Evolutionary conservation across 2,329 filamentous ascomycete genomes (phyloP), one percentile per base, ranked within the genome.

Genomic region (Fusarium sp.): DNA sequence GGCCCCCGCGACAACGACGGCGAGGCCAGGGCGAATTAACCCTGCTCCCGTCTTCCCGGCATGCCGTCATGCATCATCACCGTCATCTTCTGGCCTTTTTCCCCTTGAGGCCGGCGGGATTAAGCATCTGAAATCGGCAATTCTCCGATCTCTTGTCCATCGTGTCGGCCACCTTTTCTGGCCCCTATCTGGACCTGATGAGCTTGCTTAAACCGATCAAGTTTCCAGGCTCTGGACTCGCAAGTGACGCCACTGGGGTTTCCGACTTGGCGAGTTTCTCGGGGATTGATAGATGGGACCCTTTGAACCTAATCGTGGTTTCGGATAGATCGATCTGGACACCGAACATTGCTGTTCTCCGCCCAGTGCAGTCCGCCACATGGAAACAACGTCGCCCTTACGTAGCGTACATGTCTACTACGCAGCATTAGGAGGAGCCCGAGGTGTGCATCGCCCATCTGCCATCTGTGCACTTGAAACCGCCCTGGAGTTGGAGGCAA

Each of bases 21-120:
- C 49, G 57, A 59, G 62, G 25, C 36, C 49, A 40, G 46, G 53
- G 36, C 44, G 25, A 53, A 56, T 62, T 36, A 55, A 62, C 55
- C 62, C 55, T 60, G 53, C 25, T 64, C 59, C 61, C 51, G 44
- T 46, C 54, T 59, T 70, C 55, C 51, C 55, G 31, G 42, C 49
- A 54, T 58, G 51, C 46, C 56, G 64, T 68, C 53, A 64, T 70
- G 67, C 68, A 58, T 53, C 55, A 34, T 51, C 31, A 56, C 42
- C 42, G 23, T 49, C 42, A 49, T 49, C 23, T 46, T 46, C 20
- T 49, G 42, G 50, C 16, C 25, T 36, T 56, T 46, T 51, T 6
- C 49, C 46, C 49, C 27, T 18, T 18, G 16, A 34, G 20, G 31
- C 27, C 46, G 29, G 33, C 27, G 38, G 18, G 11, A 34, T 40